Base-by-base conservation (phyloP, 306 rosid species). In the Gastrolobium villosum region DNA sequence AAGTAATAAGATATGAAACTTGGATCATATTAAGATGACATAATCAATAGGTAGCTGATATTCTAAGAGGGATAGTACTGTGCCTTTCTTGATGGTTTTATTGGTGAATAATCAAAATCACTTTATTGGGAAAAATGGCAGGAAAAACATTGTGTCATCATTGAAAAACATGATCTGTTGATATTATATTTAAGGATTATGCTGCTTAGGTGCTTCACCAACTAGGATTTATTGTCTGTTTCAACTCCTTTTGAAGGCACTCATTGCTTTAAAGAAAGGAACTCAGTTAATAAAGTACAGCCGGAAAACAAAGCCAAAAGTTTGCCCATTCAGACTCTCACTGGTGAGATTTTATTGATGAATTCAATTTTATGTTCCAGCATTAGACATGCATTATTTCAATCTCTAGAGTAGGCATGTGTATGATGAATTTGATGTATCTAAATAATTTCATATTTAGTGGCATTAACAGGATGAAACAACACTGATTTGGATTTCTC, bases 281-380 rank as follows among this genome's bases (percentile, higher is more conserved):
- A 71, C 85, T 74, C 92, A 86, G 50, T 65, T 92, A 74, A 76
- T 88, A 74, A 92, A 92, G 91, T 90, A 89, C 44, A 89, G 95
- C 64, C 85, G 91, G 31, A 84, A 92, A 84, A 90, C 93, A 10
- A 92, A 88, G 84, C 97, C 95, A 31, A 92, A 90, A 86, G 78
- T 92, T 83, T 78, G 88, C 79, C 84, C 87, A 55, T 92, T 94
- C 85, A 86, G 90, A 94, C 86, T 94, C 68, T 90, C 97, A 74
- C 11, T 78, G 75, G 95, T 90, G 64, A 90, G 92, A 71, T 62
- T 77, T 82, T 73, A 63, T 67, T 49, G 20, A 63, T 54, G 72
- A 62, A 35, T 63, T 13, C 13, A 56, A 56, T 65, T 52, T n/a
- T 2, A 28, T 13, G 34, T 62, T 39, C 9, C 8, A 70, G 2